These are phyloP conservation scores for Theobroma grandiflorum DNA, from an alignment of 441 rosid genomes.

Conservation along the genomic window DNA sequence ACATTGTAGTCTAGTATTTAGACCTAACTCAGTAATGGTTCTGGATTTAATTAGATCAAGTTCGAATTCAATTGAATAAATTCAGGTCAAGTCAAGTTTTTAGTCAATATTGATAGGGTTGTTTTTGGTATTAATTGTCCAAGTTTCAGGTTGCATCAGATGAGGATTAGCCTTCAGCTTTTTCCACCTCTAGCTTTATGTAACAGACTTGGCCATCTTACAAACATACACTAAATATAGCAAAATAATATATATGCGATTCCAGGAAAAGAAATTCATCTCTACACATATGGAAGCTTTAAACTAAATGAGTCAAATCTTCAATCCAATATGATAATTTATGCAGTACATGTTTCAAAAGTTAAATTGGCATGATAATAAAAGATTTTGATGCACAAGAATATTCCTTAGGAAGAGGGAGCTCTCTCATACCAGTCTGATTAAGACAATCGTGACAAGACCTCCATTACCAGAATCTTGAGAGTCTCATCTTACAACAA, in stretches of 20 bases:
- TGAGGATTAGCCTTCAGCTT: slow-evolving; percentile 2
- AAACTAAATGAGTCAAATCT: slow-evolving; percentile 2
- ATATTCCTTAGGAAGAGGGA: background rate
- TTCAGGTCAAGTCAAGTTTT: background rate
- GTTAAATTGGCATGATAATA: background rate
- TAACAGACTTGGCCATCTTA: background rate
- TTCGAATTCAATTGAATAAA: background rate
- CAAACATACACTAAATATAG: background rate
- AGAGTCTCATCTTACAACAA: background rate
- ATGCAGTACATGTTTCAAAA: background rate
- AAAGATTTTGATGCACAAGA: background rate
- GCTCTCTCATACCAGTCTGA: slow-evolving; percentile 9
- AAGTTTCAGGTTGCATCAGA: background rate
- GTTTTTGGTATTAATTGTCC: background rate
- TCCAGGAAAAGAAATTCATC: background rate
- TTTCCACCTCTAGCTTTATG: background rate
- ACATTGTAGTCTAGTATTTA: background rate
- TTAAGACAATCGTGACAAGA: background rate
- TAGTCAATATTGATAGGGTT: background rate
- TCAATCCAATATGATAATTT: background rate
- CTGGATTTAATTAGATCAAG: slow-evolving; percentile 11
- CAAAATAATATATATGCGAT: background rate
- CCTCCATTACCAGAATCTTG: background rate
- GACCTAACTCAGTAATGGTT: background rate
- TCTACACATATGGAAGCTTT: background rate